Percentiles rank a stretch among this genome's conserved stretches.
Conservation (phyloP, 2,329 filamentous ascomycete species). For the Ramularia collo-cygni region DNA sequence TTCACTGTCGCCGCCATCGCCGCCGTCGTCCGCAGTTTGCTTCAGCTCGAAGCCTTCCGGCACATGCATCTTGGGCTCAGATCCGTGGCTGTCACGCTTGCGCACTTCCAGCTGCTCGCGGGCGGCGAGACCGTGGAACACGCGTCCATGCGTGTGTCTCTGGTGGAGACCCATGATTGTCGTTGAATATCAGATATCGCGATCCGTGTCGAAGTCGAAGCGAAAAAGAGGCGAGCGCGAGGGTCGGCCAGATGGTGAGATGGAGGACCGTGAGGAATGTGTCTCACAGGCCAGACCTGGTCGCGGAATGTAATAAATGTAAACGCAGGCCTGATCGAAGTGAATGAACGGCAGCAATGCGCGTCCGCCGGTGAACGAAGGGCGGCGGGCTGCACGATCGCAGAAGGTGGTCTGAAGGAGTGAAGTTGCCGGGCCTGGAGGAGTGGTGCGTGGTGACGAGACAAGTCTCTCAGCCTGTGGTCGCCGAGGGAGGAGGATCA, state of each 20-base stretch:
- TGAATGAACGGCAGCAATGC: slow-evolving; percentile 13
- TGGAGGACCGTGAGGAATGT: slow-evolving; percentile 11
- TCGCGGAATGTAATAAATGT: slow-evolving; percentile 9
- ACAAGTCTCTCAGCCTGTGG: no score
- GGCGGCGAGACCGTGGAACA: slow-evolving; percentile 24
- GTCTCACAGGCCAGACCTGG: slow-evolving; percentile 10
- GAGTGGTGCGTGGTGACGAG: background rate
- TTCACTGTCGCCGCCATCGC: background rate
- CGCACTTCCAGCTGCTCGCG: slow-evolving; percentile 18
- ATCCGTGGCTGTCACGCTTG: slow-evolving; percentile 24
- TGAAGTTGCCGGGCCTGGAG: background rate
- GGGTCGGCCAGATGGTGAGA: slow-evolving; percentile 1
- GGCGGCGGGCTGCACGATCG: slow-evolving; percentile 10
- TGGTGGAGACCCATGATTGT: slow-evolving; percentile 26
- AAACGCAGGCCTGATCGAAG: slow-evolving; percentile 5
- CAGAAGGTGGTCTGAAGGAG: slow-evolving; percentile 1
- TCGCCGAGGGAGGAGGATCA: no score
- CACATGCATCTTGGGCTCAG: slow-evolving; percentile 21
- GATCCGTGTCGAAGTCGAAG: slow-evolving; percentile 5
- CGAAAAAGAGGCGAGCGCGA: slow-evolving; percentile 1
- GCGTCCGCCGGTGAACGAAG: slow-evolving; percentile 18
- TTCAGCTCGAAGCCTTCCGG: slow-evolving; percentile 20
- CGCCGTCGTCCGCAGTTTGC: slow-evolving; percentile 2
- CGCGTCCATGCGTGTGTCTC: slow-evolving; percentile 24
- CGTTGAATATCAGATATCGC: slow-evolving; percentile 5